Conservation (phyloP, 257 asterid species). For the Ilex aquifolium region DNA sequence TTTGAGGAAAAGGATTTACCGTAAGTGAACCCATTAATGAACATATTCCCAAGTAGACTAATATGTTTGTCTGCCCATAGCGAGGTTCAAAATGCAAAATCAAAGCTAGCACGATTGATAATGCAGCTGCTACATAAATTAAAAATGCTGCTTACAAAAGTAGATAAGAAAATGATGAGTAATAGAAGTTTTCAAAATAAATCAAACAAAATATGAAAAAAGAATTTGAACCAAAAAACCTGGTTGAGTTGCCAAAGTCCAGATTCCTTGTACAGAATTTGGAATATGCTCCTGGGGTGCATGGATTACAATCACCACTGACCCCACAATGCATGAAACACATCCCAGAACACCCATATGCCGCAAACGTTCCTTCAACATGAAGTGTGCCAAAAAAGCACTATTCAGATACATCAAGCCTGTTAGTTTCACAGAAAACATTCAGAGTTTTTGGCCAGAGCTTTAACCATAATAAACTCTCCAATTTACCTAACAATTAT, state of each 20-base stretch:
- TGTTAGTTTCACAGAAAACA: constrained; percentile 24
- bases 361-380: constrained; percentile 37
- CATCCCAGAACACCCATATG: constrained; percentile 38
- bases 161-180: constrained; percentile 7
- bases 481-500: constrained; percentile 65
- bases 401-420: constrained; percentile 26
- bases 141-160: constrained; percentile 29
- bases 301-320: constrained; percentile 38
- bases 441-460: constrained; percentile 7
- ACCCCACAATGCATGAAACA: constrained; percentile 38
- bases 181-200: neutral
- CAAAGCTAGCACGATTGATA: constrained; percentile 31
- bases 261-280: constrained; percentile 35
- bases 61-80: constrained; percentile 39
- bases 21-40: constrained; percentile 47
- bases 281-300: constrained; percentile 45
- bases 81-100: constrained; percentile 33
- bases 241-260: constrained; percentile 46
- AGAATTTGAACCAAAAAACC: constrained; percentile 11
- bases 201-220: neutral
- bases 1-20: constrained; percentile 17
- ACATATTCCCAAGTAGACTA: constrained; percentile 45
- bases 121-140: constrained; percentile 28
- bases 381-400: constrained; percentile 39
- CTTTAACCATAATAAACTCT: constrained; percentile 1